A percentile compares a stretch with the other conserved stretches of the same genome.
These are phyloP conservation scores for Besnoitia besnoiti DNA, from an alignment of 169 alveolate genomes.

Conservation along the genomic window DNA sequence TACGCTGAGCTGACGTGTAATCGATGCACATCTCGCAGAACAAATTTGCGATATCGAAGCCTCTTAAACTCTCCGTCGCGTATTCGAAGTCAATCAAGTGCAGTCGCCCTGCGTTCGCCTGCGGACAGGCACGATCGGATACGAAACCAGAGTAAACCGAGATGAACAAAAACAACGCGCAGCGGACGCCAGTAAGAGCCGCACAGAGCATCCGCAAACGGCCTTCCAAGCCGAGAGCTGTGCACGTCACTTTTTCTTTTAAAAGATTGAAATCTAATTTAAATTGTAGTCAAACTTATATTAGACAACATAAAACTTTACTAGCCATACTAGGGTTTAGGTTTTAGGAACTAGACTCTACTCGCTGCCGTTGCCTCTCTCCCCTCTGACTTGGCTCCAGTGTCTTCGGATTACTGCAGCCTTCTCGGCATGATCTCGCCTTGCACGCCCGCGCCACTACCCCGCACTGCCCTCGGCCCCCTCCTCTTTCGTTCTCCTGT, in stretches of 20 bases:
- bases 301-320: too few species aligned
- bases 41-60: slow-evolving; percentile 72
- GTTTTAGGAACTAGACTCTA: too few species aligned
- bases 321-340: too few species aligned
- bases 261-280: too few species aligned
- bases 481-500: too few species aligned
- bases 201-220: not conserved
- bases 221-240: too few species aligned
- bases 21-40: slow-evolving; percentile 73
- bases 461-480: too few species aligned
- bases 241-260: too few species aligned
- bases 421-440: not conserved
- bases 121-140: not conserved
- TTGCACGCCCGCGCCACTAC: not conserved
- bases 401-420: not conserved
- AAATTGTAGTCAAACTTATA: too few species aligned
- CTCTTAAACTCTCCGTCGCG: slow-evolving; percentile 70
- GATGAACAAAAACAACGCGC: not conserved
- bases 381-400: not conserved
- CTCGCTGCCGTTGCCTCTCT: not conserved
- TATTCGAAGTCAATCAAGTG: slow-evolving; percentile 74
- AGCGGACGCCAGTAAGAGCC: not conserved
- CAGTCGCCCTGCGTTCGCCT: slow-evolving; percentile 51
- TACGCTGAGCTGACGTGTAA: slow-evolving; percentile 33
- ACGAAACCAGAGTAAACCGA: not conserved